phyloP scores from a whole-genome alignment of 257 asterid species.

The Nicotiana tomentosiformis region DNA sequence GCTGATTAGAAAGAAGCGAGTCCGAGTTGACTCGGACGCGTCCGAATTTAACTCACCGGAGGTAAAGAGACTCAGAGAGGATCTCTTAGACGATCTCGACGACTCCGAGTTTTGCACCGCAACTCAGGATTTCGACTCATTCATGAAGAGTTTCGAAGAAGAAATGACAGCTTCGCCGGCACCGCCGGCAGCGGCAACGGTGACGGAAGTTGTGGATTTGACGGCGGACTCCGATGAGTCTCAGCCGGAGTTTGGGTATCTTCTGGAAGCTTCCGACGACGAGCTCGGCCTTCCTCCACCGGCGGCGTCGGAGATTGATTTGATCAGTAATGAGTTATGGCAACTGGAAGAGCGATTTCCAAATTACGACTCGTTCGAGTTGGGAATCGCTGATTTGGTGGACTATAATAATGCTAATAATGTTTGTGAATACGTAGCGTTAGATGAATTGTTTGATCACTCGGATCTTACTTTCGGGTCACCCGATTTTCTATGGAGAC shows the following conservation, averaged over 20 bases:
- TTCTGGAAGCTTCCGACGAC: slow-evolving; percentile 71
- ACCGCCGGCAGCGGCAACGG: slow-evolving; percentile 10
- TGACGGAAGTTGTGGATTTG: slow-evolving; percentile 27
- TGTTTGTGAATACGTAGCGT: slow-evolving; percentile 41
- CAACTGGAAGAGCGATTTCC: slow-evolving; percentile 22
- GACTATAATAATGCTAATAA: slow-evolving; percentile 12
- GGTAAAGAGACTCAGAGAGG: slow-evolving; percentile 64
- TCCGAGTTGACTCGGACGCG: slow-evolving; percentile 36
- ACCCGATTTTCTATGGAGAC: slow-evolving; percentile 39
- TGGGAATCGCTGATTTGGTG: slow-evolving; percentile 30
- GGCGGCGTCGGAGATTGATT: slow-evolving; percentile 21
- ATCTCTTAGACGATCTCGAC: slow-evolving; percentile 45
- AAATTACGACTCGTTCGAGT: slow-evolving; percentile 51
- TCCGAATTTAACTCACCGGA: slow-evolving; percentile 44
- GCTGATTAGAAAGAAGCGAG: slow-evolving; percentile 37
- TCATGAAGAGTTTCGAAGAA: slow-evolving; percentile 80
- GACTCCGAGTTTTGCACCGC: slow-evolving; percentile 42
- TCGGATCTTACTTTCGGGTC: slow-evolving; percentile 61
- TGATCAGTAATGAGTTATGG: slow-evolving; percentile 47
- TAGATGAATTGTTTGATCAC: slow-evolving; percentile 72
- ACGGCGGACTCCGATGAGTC: slow-evolving; percentile 49
- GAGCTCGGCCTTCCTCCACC: slow-evolving; percentile 80
- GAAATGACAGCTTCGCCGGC: slow-evolving; percentile 40
- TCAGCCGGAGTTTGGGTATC: slow-evolving; percentile 51
- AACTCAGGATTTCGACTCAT: slow-evolving; percentile 59